Evolutionary conservation across 768 basidiomycete genomes (phyloP).

Genomic region (Pleurotus tuber-regium): DNA sequence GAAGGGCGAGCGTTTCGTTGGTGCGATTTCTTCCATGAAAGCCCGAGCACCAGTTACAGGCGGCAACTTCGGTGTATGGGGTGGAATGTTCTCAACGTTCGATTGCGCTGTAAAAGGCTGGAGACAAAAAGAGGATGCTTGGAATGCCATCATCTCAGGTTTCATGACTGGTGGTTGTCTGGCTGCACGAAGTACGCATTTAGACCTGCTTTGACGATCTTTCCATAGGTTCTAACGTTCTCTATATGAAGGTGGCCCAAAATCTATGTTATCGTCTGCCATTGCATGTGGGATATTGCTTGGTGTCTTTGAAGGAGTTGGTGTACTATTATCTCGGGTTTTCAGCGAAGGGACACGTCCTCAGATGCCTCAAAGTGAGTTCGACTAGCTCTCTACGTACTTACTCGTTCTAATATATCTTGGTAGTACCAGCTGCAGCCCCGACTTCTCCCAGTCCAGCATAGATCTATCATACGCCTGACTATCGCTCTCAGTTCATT

Average conservation of each 20-base stretch:
- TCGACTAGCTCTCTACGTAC: neutral
- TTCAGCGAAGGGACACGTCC: slow-evolving; percentile 83
- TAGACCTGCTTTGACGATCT: too few relatives aligned
- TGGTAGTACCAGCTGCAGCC: slow-evolving; percentile 2
- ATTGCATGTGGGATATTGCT: slow-evolving; percentile 95
- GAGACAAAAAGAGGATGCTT: slow-evolving; percentile 97
- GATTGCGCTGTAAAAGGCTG: slow-evolving; percentile 98
- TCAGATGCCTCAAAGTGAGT: slow-evolving; percentile 76
- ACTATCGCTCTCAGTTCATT: neutral
- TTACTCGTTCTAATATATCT: slow-evolving; percentile 6
- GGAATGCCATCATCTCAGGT: slow-evolving; percentile 98
- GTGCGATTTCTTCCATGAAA: slow-evolving; percentile 95
- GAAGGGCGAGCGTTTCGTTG: slow-evolving; percentile 91
- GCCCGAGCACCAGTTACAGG: slow-evolving; percentile 97
- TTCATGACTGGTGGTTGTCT: slow-evolving; percentile 98
- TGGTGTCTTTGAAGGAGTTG: slow-evolving; percentile 93
- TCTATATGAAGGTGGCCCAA: slow-evolving; percentile 74
- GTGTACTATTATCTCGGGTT: slow-evolving; percentile 86
- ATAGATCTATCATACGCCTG: neutral
- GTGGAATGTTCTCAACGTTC: slow-evolving; percentile 98
- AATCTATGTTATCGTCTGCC: slow-evolving; percentile 87
- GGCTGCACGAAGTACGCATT: slow-evolving; percentile 83
- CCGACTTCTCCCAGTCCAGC: slow-evolving; percentile 1
- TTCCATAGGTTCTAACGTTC: too few relatives aligned
- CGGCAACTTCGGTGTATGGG: slow-evolving; percentile 95